A percentile compares a stretch with the other conserved stretches of the same genome.
Evolutionary conservation across 371 early-diverging fungal genomes (phyloP).

Genomic region (Mortierella sp.): DNA sequence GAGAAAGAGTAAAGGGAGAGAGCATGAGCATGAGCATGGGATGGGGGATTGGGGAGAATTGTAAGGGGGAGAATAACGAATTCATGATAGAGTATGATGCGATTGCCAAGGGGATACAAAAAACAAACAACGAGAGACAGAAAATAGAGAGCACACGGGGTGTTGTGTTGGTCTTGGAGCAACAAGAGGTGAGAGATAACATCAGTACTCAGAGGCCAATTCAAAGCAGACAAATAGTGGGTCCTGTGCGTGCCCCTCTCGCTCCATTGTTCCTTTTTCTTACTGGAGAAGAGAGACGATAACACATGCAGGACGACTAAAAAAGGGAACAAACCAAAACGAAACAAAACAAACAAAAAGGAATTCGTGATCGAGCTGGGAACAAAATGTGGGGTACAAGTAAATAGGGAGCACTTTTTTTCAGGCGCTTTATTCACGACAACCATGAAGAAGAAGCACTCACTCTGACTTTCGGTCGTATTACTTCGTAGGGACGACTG

Average conservation of each 20-base stretch:
- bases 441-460: not conserved
- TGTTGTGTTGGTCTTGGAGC: not conserved
- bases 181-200: not conserved
- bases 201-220: conserved; percentile 1
- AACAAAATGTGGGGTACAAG: not conserved
- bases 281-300: not conserved
- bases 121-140: not conserved
- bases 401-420: too few relatives aligned
- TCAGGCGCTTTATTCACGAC: not conserved
- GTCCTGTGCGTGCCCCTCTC: not conserved
- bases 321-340: not conserved
- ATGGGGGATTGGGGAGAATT: not conserved
- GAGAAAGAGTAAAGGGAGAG: not conserved
- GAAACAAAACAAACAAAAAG: not conserved
- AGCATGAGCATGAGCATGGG: not conserved
- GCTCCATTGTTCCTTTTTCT: too few relatives aligned
- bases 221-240: not conserved
- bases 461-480: not conserved
- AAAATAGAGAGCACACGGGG: conserved; percentile 10
- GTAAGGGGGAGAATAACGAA: not conserved
- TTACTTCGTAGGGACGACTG: not conserved
- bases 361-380: not conserved
- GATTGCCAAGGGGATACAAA: not conserved
- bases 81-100: conserved; percentile 1
- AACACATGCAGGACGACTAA: conserved; percentile 1